Base-by-base conservation (phyloP, 306 rosid species). In the Albizia julibrissin region DNA sequence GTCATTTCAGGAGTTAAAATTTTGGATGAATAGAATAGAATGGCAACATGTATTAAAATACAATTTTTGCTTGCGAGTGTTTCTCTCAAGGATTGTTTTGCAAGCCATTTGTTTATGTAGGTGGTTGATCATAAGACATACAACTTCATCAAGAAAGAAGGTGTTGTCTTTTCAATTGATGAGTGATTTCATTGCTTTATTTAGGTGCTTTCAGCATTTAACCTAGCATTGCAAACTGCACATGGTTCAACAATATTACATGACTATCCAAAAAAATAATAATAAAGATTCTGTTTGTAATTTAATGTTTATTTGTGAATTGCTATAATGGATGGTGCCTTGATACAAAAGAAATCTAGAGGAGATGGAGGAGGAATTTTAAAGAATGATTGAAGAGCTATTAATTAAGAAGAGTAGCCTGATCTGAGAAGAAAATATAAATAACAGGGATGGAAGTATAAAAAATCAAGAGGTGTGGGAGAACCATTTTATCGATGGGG, bases 101-200 rank as follows among this genome's bases (percentile, higher is more conserved):
- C 67, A 29, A 40, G 56, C 24, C 27, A 39, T 6, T 82, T n/a
- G n/a, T n/a, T n/a, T n/a, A n/a, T n/a, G n/a, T n/a, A 94, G 98
- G 92, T 69, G 81, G 85, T 89, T 86, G 98, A 92, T 84, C 90
- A 87, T 76, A 87, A 96, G 12, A 1, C 87, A 21, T 93, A 94
- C 88, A 2, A 69, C 88, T 92, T 94, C 31, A 54, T 29, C 70
- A 47, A 80, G 85, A 27, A 83, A 39, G 61, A 88, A 21, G 90
- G 90, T 37, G 89, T 89, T 77, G 0, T 50, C 52, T 94, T 94
- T 81, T 42, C 75, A 54, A 87, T 94, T 27, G 88, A 85, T 11
- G 96, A 92, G 42, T 62, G 6, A 62, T 62, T 62, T 12, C 49
- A 39, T 44, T 27, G 78, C 59, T 73, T 72, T 62, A 4, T 40